These are phyloP conservation scores for Lippia alba DNA, from an alignment of 305 asterid species.

Conservation along the genomic window DNA sequence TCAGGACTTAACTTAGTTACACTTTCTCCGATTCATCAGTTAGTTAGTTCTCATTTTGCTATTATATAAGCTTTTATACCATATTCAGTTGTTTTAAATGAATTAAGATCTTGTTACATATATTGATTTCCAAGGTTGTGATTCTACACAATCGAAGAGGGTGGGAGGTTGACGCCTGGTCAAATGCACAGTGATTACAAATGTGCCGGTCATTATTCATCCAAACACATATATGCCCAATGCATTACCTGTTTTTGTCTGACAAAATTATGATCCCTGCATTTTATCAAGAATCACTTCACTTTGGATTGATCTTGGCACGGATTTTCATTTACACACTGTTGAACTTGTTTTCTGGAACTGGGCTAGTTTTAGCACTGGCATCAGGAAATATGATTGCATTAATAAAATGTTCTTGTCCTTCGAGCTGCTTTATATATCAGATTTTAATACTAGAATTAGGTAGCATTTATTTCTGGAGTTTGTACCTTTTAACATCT, in stretches of 20 bases:
- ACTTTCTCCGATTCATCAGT: too few species aligned
- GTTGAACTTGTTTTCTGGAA: background rate
- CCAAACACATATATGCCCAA: background rate
- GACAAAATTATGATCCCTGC: background rate
- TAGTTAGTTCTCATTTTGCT: background rate
- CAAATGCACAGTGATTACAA: slow-evolving; percentile 1
- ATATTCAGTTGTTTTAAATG: background rate
- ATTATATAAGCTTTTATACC: background rate
- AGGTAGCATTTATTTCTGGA: background rate
- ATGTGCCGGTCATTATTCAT: background rate
- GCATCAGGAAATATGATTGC: background rate
- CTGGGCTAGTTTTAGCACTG: background rate
- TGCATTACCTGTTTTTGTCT: background rate
- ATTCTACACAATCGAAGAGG: background rate
- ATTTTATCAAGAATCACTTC: too few species aligned
- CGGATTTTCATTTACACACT: too few species aligned
- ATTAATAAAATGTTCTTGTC: background rate
- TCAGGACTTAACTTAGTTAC: background rate
- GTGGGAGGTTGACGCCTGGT: background rate
- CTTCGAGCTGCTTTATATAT: background rate
- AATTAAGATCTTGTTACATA: slow-evolving; percentile 1
- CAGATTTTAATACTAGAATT: background rate
- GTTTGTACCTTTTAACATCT: background rate
- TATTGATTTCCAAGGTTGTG: background rate
- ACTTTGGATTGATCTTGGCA: too few species aligned